Conservation (phyloP, 768 basidiomycete genomes). For the Hemileccinum rubropunctum region DNA sequence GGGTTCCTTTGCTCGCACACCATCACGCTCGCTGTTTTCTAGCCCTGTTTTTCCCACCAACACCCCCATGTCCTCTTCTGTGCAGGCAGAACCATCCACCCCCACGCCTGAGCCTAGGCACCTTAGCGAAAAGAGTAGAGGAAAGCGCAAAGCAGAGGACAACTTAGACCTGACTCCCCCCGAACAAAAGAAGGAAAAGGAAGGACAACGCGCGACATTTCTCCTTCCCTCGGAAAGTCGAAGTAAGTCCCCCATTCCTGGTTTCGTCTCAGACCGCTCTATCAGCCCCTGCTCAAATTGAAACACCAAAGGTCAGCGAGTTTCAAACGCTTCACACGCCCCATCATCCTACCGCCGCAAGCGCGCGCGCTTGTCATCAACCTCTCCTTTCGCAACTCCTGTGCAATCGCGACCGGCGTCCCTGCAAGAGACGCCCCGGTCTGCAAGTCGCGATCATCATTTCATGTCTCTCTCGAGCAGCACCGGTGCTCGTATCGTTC, state of each 20-base stretch:
- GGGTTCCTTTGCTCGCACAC: slow-evolving; percentile 18
- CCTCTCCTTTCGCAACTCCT: slow-evolving; percentile 34
- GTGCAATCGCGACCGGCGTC: slow-evolving; percentile 31
- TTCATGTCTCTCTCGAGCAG: slow-evolving; percentile 36
- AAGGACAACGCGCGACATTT: slow-evolving; percentile 55
- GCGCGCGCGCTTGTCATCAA: slow-evolving; percentile 56
- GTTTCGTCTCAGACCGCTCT: slow-evolving; percentile 21
- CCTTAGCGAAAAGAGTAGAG: slow-evolving; percentile 40
- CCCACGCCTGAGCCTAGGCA: slow-evolving; percentile 33
- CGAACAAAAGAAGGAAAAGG: slow-evolving; percentile 54
- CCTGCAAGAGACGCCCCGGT: slow-evolving; percentile 25
- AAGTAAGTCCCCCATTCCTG: slow-evolving; percentile 42
- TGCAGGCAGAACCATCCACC: slow-evolving; percentile 29
- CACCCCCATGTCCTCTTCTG: slow-evolving; percentile 11
- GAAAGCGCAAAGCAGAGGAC: slow-evolving; percentile 75
- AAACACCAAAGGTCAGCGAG: slow-evolving; percentile 45
- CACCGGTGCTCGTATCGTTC: slow-evolving; percentile 26
- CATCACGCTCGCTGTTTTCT: slow-evolving; percentile 15
- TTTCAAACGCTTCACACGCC: slow-evolving; percentile 53
- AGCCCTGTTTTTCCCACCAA: slow-evolving; percentile 9
- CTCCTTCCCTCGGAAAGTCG: slow-evolving; percentile 53
- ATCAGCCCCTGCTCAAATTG: slow-evolving; percentile 24
- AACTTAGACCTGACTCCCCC: slow-evolving; percentile 68
- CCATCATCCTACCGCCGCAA: slow-evolving; percentile 76
- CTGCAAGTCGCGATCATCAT: slow-evolving; percentile 13